Evolutionary conservation across 192 early-diverging fungal genomes (phyloP), one percentile per base, ranked within the genome.

Genomic region (Coemansia sp.): DNA sequence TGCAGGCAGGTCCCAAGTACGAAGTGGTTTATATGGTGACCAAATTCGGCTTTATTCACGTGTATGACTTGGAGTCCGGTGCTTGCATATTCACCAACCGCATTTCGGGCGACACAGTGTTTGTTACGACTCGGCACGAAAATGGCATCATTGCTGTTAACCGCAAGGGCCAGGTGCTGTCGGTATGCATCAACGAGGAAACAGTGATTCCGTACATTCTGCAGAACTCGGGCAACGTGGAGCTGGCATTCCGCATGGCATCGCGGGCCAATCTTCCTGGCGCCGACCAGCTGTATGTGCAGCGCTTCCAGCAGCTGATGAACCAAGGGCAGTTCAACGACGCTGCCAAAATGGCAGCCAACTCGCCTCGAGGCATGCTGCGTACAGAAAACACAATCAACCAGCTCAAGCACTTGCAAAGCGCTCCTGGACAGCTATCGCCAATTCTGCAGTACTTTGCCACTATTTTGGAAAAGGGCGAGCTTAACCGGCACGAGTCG

Each of bases 371-470:
- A 74, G 92, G 93, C 14, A 92, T 97, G 61, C 85, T 99, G 63
- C 88, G 96, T 68, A 96, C 95, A 0, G 85, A 89, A 26, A 83
- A 88, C 50, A 97, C 94, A 11, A 94, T 99, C 78, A 93, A 99
- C 57, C 85, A 89, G 18, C 94, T 99, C 72, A 94, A 94, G 80
- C 76, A 88, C 36, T 73, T 92, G 45, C 83, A 88, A 35, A 86
- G 86, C 38, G 70, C 64, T 12, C 80, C 84, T 9, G 93, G 92
- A 13, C 88, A 93, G 72, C 68, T 92, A 6, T 86, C 92, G 14
- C 96, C 96, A 11, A 91, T 99, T 60, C 81, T 97, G 43, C 93
- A 96, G 80, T 99, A 99, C 81, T 99, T 99, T 84, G 93, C 90
- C 20, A 91, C 92, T 18, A 73, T 99, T 10, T 80, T 99, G 21